Base-by-base conservation (phyloP, 2,329 filamentous ascomycete species). In the Amesomyces nigricolor region DNA sequence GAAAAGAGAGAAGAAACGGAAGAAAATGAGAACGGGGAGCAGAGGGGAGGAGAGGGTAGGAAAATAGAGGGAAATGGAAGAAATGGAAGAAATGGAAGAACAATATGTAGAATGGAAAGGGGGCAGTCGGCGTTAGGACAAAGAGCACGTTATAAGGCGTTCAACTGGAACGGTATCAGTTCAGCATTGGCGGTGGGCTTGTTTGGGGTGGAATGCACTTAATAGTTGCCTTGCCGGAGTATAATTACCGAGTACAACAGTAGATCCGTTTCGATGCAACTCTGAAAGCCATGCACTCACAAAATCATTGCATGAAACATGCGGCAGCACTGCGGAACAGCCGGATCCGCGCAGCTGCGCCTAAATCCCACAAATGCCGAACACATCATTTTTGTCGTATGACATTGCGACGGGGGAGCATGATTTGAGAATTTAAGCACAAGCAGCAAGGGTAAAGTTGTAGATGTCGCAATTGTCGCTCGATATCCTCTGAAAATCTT, bases 341-440 rank as follows among this genome's bases (percentile, higher is more conserved):
- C 48, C 44, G 44, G 52, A 49, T 5, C 44, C 26, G 3, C 35
- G 11, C 11, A 37, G 2, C 37, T 26, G 42, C 4, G 7, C 37
- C 32, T 45, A 19, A 54, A 59, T 54, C 57, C 57, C 57, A 59
- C 57, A 54, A 57, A 59, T 59, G 51, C 54, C 45, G 44, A 13
- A 5, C 32, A 6, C 16, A 19, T 54, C 47, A 48, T 45, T 32
- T 47, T 19, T n/a, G 29, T 8, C 47, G 37, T 45, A 29, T 45
- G 37, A 42, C 49, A 44, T 48, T 51, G 17, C 47, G 26, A 29
- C 16, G 6, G 44, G 47, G 56, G 10, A 19, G 10, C 6, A 17
- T 29, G 47, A 29, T 8, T 35, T 55, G 48, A 52, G 48, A 11
- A 26, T 19, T 19, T 30, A 22, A 50, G n/a, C 19, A 37, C 45